Percentiles rank a stretch among this genome's conserved stretches.
Evolutionary conservation across 2,329 filamentous ascomycete species (phyloP).

Genomic region (Aspergillus oerlinghausenensis): DNA sequence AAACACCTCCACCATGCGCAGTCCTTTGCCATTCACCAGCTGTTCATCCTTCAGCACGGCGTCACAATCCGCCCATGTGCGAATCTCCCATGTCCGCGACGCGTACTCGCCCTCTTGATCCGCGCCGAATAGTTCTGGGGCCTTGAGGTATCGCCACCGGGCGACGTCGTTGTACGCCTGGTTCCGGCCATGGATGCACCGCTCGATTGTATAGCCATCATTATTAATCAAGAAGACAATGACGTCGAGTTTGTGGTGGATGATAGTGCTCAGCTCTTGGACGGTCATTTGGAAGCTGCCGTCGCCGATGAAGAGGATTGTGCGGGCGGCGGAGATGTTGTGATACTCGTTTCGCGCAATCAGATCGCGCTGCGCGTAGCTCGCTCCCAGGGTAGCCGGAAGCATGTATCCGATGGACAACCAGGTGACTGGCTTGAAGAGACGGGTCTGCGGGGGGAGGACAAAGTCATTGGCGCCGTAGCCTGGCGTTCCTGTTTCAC

Average conservation of each 20-base stretch:
- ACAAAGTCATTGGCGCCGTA: slow-evolving; percentile 51
- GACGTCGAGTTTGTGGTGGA: slow-evolving; percentile 49
- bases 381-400: slow-evolving; percentile 52
- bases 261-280: slow-evolving; percentile 62
- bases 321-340: slow-evolving; percentile 31
- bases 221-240: slow-evolving; percentile 55
- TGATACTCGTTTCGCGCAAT: slow-evolving; percentile 11
- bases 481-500: slow-evolving; percentile 55
- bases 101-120: slow-evolving; percentile 28
- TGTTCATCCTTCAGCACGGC: slow-evolving; percentile 33
- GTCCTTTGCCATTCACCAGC: slow-evolving; percentile 34
- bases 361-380: slow-evolving; percentile 44
- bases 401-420: slow-evolving; percentile 60
- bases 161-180: slow-evolving; percentile 54
- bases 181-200: slow-evolving; percentile 52
- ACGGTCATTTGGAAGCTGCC: slow-evolving; percentile 63
- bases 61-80: slow-evolving; percentile 46
- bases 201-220: slow-evolving; percentile 56
- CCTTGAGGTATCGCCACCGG: slow-evolving; percentile 49
- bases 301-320: slow-evolving; percentile 58
- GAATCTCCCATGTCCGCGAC: slow-evolving; percentile 38
- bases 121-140: slow-evolving; percentile 48
- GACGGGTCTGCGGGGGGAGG: slow-evolving; percentile 46
- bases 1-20: slow-evolving; percentile 41
- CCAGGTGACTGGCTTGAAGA: slow-evolving; percentile 54